Conservation (phyloP, 2,329 filamentous ascomycete species). For the Scorias spongiosa region DNA sequence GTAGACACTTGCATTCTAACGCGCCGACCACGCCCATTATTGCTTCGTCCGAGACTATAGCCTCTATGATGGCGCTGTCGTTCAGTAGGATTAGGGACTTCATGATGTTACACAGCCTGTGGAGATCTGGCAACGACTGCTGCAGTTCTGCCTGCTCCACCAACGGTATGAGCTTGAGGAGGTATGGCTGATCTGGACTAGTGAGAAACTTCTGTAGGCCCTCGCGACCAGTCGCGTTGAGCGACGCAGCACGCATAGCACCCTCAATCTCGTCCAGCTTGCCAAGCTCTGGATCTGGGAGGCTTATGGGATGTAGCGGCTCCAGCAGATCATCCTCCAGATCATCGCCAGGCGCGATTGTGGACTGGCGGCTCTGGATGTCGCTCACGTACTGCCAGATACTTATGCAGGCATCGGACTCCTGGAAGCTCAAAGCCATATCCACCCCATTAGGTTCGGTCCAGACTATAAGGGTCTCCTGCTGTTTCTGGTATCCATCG, state of each 20-base stretch:
- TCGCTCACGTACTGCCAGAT: conserved; percentile 94
- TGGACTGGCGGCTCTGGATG: conserved; percentile 61
- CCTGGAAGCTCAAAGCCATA: conserved; percentile 97
- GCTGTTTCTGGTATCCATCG: conserved; percentile 95
- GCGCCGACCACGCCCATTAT: conserved; percentile 88
- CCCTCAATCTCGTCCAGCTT: conserved; percentile 74
- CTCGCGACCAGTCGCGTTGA: conserved; percentile 62
- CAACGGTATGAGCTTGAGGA: conserved; percentile 69
- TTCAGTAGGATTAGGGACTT: conserved; percentile 91
- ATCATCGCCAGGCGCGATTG: conserved; percentile 51
- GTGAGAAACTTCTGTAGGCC: conserved; percentile 78
- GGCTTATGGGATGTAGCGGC: conserved; percentile 49
- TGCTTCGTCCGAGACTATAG: conserved; percentile 77
- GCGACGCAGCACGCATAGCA: conserved; percentile 64
- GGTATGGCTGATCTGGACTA: conserved; percentile 56
- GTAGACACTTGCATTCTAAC: conserved; percentile 52
- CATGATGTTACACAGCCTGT: conserved; percentile 93
- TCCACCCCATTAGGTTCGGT: conserved; percentile 82
- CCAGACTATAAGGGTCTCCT: conserved; percentile 98
- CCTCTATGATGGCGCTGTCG: conserved; percentile 87
- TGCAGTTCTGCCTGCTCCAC: conserved; percentile 83
- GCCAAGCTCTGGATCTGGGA: conserved; percentile 67
- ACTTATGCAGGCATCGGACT: conserved; percentile 78
- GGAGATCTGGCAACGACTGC: conserved; percentile 72
- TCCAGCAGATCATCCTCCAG: conserved; percentile 83